phyloP scores from a whole-genome alignment of 148 eudicot species.

The Nepenthes mirabilis region DNA sequence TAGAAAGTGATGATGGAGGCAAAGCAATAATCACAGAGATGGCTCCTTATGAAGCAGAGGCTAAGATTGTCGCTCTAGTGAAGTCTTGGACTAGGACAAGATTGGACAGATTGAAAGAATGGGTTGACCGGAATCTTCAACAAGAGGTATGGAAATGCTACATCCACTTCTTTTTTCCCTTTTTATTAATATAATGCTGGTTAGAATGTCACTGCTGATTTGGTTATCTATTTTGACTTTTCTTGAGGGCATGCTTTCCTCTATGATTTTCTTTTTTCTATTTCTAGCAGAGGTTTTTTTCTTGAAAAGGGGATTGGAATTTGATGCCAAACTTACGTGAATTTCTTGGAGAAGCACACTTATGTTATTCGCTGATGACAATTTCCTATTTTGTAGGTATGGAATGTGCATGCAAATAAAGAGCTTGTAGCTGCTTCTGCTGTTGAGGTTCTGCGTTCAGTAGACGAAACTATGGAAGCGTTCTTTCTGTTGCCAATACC shows the following conservation, averaged over 20 bases:
- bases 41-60: conserved; percentile 80
- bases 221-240: too few relatives aligned
- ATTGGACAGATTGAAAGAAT: conserved; percentile 62
- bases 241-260: too few relatives aligned
- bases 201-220: too few relatives aligned
- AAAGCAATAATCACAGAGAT: conserved; percentile 80
- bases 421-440: conserved; percentile 80
- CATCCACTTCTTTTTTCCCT: background rate
- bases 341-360: background rate
- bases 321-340: too few relatives aligned
- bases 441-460: conserved; percentile 60
- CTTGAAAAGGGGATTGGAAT: too few relatives aligned
- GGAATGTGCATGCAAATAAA: conserved; percentile 77
- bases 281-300: too few relatives aligned
- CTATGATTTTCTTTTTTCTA: too few relatives aligned
- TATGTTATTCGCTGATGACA: background rate
- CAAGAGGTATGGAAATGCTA: conserved; percentile 50
- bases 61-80: conserved; percentile 57
- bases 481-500: conserved; percentile 91
- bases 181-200: background rate
- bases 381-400: conserved; percentile 27
- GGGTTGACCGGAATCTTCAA: conserved; percentile 66
- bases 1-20: conserved; percentile 95
- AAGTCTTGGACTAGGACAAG: conserved; percentile 83
- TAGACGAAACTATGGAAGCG: conserved; percentile 82